Percentiles rank a stretch among this genome's conserved stretches.
These are phyloP conservation scores for Penicillium manginii DNA, from an alignment of 495 filamentous ascomycete genomes.

Conservation along the genomic window DNA sequence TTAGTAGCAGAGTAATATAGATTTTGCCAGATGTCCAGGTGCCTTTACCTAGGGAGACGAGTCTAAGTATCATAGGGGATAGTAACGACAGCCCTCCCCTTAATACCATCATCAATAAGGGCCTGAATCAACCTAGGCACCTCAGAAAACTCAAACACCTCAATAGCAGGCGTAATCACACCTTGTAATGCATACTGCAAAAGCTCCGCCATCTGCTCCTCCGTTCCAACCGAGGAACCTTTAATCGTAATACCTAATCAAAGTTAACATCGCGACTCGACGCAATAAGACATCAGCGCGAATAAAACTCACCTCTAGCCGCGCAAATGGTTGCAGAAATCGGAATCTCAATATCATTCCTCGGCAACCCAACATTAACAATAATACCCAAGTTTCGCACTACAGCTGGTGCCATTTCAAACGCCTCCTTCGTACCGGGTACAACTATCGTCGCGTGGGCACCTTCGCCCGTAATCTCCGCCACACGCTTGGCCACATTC, in stretches of 20 bases:
- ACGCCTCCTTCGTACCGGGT: conserved; percentile 30
- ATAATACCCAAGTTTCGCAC: conserved; percentile 35
- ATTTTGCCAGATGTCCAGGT: too few species aligned
- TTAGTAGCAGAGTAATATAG: too few species aligned
- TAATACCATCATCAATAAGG: conserved; percentile 25
- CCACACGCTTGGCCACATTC: conserved; percentile 29
- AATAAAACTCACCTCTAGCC: conserved; percentile 28
- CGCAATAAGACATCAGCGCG: background rate
- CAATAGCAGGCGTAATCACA: conserved; percentile 26
- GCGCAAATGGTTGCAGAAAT: conserved; percentile 34
- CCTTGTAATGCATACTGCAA: conserved; percentile 25
- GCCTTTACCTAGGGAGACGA: too few species aligned
- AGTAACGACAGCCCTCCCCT: conserved; percentile 31
- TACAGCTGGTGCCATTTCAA: conserved; percentile 28
- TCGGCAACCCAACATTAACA: conserved; percentile 34
- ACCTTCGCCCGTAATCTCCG: conserved; percentile 35
- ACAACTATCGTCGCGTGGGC: conserved; percentile 38
- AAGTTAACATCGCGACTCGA: background rate
- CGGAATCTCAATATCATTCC: conserved; percentile 31
- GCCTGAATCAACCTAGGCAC: conserved; percentile 22
- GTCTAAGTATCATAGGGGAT: conserved; percentile 13
- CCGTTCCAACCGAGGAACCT: conserved; percentile 35
- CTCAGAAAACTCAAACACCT: conserved; percentile 28
- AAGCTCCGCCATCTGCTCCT: conserved; percentile 30
- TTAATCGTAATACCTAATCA: conserved; percentile 29